These are phyloP conservation scores for Russula foetens DNA, from an alignment of 768 basidiomycete species.

Conservation along the genomic window DNA sequence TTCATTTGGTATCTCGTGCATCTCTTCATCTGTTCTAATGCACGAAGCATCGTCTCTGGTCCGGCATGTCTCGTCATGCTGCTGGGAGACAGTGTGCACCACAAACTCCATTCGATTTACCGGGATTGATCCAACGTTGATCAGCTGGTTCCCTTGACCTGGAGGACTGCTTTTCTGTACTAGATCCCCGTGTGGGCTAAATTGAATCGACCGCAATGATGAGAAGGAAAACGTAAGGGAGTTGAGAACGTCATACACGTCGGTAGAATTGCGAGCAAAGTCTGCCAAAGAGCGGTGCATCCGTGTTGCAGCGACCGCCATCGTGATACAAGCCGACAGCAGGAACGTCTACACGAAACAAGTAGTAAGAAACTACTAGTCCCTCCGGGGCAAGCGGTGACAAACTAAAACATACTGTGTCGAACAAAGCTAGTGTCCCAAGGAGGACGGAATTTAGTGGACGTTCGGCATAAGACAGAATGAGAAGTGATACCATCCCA, in stretches of 20 bases:
- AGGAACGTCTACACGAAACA: not conserved
- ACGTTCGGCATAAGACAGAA: no score
- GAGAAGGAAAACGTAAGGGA: no score
- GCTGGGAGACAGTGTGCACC: not conserved
- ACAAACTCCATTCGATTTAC: not conserved
- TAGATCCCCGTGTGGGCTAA: not conserved
- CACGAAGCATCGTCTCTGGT: not conserved
- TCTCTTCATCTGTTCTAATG: no score
- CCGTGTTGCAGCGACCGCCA: not conserved
- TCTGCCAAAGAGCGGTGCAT: not conserved
- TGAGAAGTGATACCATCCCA: not conserved
- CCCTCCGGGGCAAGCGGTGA: not conserved
- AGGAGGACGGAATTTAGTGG: not conserved
- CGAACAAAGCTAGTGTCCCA: not conserved
- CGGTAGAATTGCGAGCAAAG: not conserved
- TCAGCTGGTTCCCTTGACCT: no score
- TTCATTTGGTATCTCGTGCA: no score
- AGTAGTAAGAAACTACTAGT: not conserved
- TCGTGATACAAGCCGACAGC: not conserved
- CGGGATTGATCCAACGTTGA: no score
- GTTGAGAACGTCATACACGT: not conserved
- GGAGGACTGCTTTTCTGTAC: no score
- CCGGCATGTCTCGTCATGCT: not conserved
- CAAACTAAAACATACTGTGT: not conserved
- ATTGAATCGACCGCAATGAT: not conserved